A percentile compares a stretch with the other conserved stretches of the same genome.
phyloP scores from a whole-genome alignment of 176 grass and related monocot genomes.

The Luzula sylvatica region DNA sequence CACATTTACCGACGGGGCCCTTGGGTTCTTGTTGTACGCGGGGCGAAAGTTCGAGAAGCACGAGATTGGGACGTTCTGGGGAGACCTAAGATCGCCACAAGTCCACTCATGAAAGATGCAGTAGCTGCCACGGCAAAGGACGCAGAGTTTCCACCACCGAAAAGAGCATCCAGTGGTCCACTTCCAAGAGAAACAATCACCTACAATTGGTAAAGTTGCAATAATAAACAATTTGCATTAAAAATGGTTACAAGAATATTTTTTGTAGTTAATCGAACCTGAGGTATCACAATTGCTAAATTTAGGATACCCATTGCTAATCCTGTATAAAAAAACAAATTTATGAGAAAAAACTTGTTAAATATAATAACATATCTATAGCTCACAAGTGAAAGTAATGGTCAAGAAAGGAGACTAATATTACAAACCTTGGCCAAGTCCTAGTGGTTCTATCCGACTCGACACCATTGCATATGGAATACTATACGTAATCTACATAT shows the following conservation, averaged over 20 bases:
- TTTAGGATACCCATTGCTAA: slow-evolving; percentile 95
- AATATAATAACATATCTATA: too few species aligned
- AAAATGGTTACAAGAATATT: not conserved
- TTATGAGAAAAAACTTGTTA: slow-evolving; percentile 6
- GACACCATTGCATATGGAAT: slow-evolving; percentile 95
- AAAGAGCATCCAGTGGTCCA: slow-evolving; percentile 70
- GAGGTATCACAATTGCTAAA: slow-evolving; percentile 86
- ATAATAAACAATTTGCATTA: not conserved
- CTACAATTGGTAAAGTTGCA: slow-evolving; percentile 26
- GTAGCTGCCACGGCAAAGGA: slow-evolving; percentile 66
- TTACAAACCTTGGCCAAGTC: slow-evolving; percentile 73
- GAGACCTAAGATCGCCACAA: slow-evolving; percentile 80
- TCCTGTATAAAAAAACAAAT: slow-evolving; percentile 35
- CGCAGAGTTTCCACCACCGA: slow-evolving; percentile 66
- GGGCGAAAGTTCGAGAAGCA: slow-evolving; percentile 15
- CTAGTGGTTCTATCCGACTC: slow-evolving; percentile 67
- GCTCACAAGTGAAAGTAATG: too few species aligned
- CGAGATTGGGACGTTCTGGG: slow-evolving; percentile 26
- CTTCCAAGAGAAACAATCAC: slow-evolving; percentile 70
- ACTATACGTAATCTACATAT: slow-evolving; percentile 89
- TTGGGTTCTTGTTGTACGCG: slow-evolving; percentile 30
- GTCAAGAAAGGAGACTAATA: slow-evolving; percentile 16
- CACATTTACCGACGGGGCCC: slow-evolving; percentile 14
- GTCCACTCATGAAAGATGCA: slow-evolving; percentile 53
- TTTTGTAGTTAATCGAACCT: slow-evolving; percentile 37